Percentiles rank a stretch among this genome's conserved stretches.
Conservation (phyloP, 768 basidiomycete genomes). For the Sarcodon aspratus region DNA sequence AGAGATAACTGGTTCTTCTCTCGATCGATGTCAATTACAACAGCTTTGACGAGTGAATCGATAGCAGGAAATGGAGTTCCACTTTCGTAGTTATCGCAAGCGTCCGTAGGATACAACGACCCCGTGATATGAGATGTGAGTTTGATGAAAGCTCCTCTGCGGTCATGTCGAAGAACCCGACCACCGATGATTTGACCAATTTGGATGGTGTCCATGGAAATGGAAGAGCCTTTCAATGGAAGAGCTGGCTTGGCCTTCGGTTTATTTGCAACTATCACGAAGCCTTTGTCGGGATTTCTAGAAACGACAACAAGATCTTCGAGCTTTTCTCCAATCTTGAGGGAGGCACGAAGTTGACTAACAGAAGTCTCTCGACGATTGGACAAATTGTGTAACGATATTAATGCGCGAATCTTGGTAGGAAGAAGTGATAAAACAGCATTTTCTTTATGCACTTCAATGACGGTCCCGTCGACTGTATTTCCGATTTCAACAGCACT, state of each 20-base stretch:
- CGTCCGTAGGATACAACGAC: slow-evolving; percentile 71
- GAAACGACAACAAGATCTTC: slow-evolving; percentile 81
- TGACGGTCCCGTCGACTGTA: slow-evolving; percentile 55
- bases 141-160: slow-evolving; percentile 69
- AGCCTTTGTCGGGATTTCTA: slow-evolving; percentile 72
- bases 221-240: slow-evolving; percentile 28
- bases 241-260: slow-evolving; percentile 44
- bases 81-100: slow-evolving; percentile 65
- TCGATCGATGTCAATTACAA: slow-evolving; percentile 59
- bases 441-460: slow-evolving; percentile 81
- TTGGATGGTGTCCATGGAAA: slow-evolving; percentile 56
- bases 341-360: slow-evolving; percentile 46
- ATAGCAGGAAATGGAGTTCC: slow-evolving; percentile 45
- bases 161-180: slow-evolving; percentile 63
- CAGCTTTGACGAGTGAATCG: slow-evolving; percentile 58
- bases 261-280: slow-evolving; percentile 76
- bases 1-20: slow-evolving; percentile 60
- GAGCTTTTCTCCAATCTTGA: slow-evolving; percentile 62
- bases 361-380: slow-evolving; percentile 61
- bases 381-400: slow-evolving; percentile 84
- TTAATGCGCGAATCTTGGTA: slow-evolving; percentile 58
- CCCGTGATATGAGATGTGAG: slow-evolving; percentile 63
- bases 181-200: slow-evolving; percentile 73
- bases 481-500: slow-evolving; percentile 70
- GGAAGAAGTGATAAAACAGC: slow-evolving; percentile 63